These are phyloP conservation scores for Yamadazyma ubonensis DNA, from an alignment of 805 yeast genomes.

Conservation along the genomic window DNA sequence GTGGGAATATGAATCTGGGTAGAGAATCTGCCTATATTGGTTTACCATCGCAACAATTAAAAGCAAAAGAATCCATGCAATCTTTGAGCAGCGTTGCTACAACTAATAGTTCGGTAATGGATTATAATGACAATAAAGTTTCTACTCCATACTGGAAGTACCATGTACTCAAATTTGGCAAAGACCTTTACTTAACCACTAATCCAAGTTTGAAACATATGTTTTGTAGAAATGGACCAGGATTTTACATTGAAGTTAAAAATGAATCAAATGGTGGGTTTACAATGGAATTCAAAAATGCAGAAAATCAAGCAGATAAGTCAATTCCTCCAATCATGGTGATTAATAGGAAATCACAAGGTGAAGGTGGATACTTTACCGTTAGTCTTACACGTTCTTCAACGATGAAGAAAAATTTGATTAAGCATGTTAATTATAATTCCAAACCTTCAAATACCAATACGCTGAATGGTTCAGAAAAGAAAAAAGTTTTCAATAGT, in stretches of 20 bases:
- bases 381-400: slow-evolving; percentile 21
- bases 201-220: slow-evolving; percentile 63
- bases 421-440: slow-evolving; percentile 7
- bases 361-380: slow-evolving; percentile 30
- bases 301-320: slow-evolving; percentile 16
- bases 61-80: not conserved
- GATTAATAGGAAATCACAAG: slow-evolving; percentile 23
- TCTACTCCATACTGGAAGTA: slow-evolving; percentile 57
- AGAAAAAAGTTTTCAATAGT: slow-evolving; percentile 21
- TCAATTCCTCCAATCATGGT: slow-evolving; percentile 26
- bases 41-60: slow-evolving; percentile 1
- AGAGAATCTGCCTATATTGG: not conserved
- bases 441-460: slow-evolving; percentile 5
- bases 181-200: slow-evolving; percentile 60
- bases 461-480: slow-evolving; percentile 4
- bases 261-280: slow-evolving; percentile 21
- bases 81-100: slow-evolving; percentile 1
- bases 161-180: slow-evolving; percentile 55
- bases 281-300: slow-evolving; percentile 26
- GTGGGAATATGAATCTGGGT: not conserved
- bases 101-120: not conserved
- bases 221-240: slow-evolving; percentile 60
- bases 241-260: slow-evolving; percentile 50
- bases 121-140: slow-evolving; percentile 6
- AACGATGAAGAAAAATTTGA: slow-evolving; percentile 12